Base-by-base conservation (phyloP, 1,284 basidiomycete genomes). In the Trametes hirsuta region DNA sequence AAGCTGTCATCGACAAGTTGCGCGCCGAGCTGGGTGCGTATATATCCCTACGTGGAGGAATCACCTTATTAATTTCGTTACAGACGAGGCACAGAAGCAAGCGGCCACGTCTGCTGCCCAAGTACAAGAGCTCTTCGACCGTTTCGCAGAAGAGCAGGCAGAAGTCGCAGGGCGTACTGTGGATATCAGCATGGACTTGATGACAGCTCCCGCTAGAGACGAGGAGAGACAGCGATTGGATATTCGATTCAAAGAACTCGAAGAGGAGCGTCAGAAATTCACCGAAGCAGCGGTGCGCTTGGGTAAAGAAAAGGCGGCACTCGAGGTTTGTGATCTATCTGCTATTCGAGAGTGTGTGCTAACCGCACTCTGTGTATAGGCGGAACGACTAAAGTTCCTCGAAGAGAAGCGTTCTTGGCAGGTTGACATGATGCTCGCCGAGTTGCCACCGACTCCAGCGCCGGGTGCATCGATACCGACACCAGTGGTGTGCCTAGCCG, bases 331-430 rank as follows among this genome's bases (percentile, higher is more conserved):
- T 24, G 30, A 37, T n/a, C 41, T 40, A 18, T 24, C 41, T 47
- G 34, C 5, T 5, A 1, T 37, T 11, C 18, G 11, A 11, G 0
- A 11, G 4, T 36, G 11, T 21, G 10, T 3, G 10, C 22, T 22
- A 25, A 35, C 6, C 5, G 24, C 11, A 2, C 22, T 11, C n/a
- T 21, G 47, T 41, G 39, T 45, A 25, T 51, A 92, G 87, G 81
- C 81, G 18, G 88, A 91, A 68, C 81, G 84, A 36, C 69, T 84
- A 40, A 80, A 80, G 58, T 80, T 91, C 55, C 57, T 84, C 42
- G 90, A 91, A 61, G 89, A 93, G 70, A 86, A 84, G 67, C 80
- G 86, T 21, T 75, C 80, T 44, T 88, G 84, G 84, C 81, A 88
- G 55, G 80, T 86, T 0, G 80, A 88, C 45, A 78, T 79, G 68